Percentiles rank a stretch among this genome's conserved stretches.
phyloP scores from a whole-genome alignment of 2,329 filamentous ascomycete genomes.

The Fusarium sp. region DNA sequence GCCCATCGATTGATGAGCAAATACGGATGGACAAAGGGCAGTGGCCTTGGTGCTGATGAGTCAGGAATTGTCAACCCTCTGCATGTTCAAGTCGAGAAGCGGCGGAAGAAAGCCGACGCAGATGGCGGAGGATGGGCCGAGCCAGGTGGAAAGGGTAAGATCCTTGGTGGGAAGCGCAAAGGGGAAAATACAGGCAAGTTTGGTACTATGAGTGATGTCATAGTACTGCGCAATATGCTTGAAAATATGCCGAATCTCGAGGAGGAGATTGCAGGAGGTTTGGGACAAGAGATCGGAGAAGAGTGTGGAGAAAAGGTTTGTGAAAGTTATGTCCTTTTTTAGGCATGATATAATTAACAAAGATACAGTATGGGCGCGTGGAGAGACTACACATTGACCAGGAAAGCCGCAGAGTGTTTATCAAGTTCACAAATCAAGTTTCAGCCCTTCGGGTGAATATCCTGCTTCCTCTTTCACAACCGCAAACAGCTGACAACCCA shows the following conservation, averaged over 20 bases:
- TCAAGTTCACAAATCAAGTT: constrained; percentile 88
- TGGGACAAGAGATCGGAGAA: constrained; percentile 95
- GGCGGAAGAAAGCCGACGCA: constrained; percentile 79
- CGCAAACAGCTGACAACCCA: constrained; percentile 3
- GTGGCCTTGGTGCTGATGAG: constrained; percentile 83
- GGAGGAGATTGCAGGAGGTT: constrained; percentile 76
- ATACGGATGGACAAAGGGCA: constrained; percentile 91
- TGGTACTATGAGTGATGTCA: constrained; percentile 80
- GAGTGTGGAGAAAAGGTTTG: constrained; percentile 83
- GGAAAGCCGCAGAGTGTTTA: constrained; percentile 77
- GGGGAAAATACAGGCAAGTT: constrained; percentile 59
- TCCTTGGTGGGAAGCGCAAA: constrained; percentile 78
- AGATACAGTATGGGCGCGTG: constrained; percentile 77
- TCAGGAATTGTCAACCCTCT: constrained; percentile 88
- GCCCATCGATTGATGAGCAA: constrained; percentile 90
- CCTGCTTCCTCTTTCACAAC: not conserved
- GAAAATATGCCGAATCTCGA: constrained; percentile 81
- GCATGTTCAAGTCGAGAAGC: constrained; percentile 84
- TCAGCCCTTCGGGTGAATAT: constrained; percentile 81
- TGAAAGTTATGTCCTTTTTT: not conserved
- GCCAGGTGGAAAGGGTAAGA: constrained; percentile 76
- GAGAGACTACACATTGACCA: constrained; percentile 81
- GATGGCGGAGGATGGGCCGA: constrained; percentile 82
- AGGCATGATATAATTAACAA: constrained; percentile 18
- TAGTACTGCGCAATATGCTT: constrained; percentile 86